Base-by-base conservation (phyloP, 345 rosid species). In the Eucalyptus curtisii region DNA sequence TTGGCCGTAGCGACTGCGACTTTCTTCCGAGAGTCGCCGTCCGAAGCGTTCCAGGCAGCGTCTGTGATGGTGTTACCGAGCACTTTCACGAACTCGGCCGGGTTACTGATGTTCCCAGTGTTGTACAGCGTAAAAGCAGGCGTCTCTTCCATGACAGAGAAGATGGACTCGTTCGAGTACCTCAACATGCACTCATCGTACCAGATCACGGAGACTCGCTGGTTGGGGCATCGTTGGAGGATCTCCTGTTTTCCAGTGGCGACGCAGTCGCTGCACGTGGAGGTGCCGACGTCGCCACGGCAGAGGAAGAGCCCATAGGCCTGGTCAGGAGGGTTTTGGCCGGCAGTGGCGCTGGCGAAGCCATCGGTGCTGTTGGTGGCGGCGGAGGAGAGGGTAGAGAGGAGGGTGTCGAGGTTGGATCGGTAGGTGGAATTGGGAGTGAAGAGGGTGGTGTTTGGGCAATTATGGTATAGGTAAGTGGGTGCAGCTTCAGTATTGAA, bases 341-440 rank as follows among this genome's bases (percentile, higher is more conserved):
- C 89, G 2, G 81, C 42, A 0, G 88, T 61, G 71, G 61, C 40
- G 7, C 1, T 61, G 88, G 71, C 33, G 45, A 86, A 91, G 3
- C 90, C 90, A 11, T 13, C 0, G 47, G 79, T 52, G n/a, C 22
- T 53, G 49, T 37, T 22, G 44, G 31, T 31, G 27, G 14, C 87
- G 47, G 84, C 80, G 50, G 93, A 88, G 87, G 93, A 55, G 82
- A 94, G 68, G 53, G 91, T 86, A 20, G 92, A 89, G 79, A 91
- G 55, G 76, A 94, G 88, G 49, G 10, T 61, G 20, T 90, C 37
- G 19, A 93, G 90, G 92, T 92, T 94, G 40, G 87, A 20, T 47
- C 85, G 48, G 92, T 91, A 93, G 86, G 87, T 49, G 55, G 86
- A 85, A 45, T 90, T 40, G 50, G 10, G 68, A 12, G 91, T 25